Base-by-base conservation (phyloP, 2,329 filamentous ascomycete genomes). In the Pseudogymnoascus sp. region DNA sequence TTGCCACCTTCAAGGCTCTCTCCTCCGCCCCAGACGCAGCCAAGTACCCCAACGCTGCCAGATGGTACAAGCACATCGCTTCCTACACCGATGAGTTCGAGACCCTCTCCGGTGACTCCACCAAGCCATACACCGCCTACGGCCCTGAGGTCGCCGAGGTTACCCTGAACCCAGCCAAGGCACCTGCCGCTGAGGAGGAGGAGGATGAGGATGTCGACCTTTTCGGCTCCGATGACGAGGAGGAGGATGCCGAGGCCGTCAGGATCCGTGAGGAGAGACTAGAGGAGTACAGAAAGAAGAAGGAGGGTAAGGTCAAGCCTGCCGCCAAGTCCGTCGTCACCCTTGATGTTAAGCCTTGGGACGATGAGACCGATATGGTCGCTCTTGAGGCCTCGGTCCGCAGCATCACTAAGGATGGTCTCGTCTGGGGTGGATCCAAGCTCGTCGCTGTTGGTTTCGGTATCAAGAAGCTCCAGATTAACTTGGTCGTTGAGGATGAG, bases 381-480 rank as follows among this genome's bases (percentile, higher is more conserved):
- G 85, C 85, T 72, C 83, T 99, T 66, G 91, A 96, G 83, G 82
- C 79, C 34, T 82, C 88, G 69, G 93, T 97, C 71, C 89, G 91
- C 73, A 78, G 81, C 70, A 93, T 97, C 71, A 86, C 93, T 80
- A 87, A 89, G 84, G 93, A 97, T 60, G 95, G 95, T 81, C 90
- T 99, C 67, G 88, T 96, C 68, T 99, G 95, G 95, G 93, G 93
- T 87, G 87, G 83, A 69, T 93, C 90, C 78, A 90, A 95, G 84
- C 83, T 96, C 69, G 88, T 96, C 61, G 78, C 93, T 70, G 88
- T 99, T 73, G 93, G 93, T 74, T 99, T 91, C 84, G 95, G 95
- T 84, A 96, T 99, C 84, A 95, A 90, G 85, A 97, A 97, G 87
- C 88, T 99, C 68, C 93, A 97, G 86, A 96, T 99, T 84, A 97